Conservation (phyloP, 2,329 filamentous ascomycete genomes). For the Cladophialophora bantiana region DNA sequence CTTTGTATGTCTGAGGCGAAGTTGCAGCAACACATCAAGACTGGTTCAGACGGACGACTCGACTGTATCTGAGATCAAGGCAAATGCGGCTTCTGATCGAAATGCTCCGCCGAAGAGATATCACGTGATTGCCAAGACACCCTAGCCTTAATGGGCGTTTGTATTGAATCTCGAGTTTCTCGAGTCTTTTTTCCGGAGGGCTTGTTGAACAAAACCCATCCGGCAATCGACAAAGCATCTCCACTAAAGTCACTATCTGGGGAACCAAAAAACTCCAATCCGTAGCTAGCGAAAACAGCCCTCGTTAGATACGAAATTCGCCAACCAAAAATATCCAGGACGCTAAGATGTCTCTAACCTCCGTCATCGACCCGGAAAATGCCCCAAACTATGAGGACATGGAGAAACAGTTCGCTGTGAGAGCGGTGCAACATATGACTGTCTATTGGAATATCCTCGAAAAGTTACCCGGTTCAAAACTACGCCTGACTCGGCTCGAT, state of each 20-base stretch:
- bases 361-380: slow-evolving; percentile 60
- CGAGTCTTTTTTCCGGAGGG: background rate
- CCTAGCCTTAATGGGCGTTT: background rate
- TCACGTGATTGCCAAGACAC: background rate
- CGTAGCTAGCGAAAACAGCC: background rate
- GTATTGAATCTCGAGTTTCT: background rate
- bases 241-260: background rate
- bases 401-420: slow-evolving; percentile 99
- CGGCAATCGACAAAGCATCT: background rate
- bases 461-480: slow-evolving; percentile 82
- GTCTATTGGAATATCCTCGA: slow-evolving; percentile 98
- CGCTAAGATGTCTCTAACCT: slow-evolving; percentile 32
- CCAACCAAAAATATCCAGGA: background rate
- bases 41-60: too few relatives aligned
- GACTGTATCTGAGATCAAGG: too few relatives aligned
- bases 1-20: background rate
- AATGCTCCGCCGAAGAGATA: background rate
- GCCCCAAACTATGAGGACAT: slow-evolving; percentile 79
- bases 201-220: background rate
- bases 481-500: slow-evolving; percentile 92
- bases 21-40: background rate
- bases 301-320: background rate
- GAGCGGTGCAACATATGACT: slow-evolving; percentile 94
- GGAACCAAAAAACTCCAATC: background rate
- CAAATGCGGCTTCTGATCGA: background rate